Conservation (phyloP, 768 basidiomycete genomes). For the Collybia sordida region DNA sequence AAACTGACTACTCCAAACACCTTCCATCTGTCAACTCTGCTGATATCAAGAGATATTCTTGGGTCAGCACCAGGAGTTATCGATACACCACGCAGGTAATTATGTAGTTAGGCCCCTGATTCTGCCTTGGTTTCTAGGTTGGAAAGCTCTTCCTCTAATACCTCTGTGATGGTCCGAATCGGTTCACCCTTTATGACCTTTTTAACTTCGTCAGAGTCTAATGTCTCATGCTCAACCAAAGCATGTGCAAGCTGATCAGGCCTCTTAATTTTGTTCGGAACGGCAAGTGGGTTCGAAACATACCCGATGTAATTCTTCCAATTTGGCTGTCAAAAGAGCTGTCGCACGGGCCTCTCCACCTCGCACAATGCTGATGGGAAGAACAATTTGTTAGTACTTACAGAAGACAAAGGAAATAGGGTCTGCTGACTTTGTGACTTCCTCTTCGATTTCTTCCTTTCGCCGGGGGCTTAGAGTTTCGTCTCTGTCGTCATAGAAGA, state of each 20-base stretch:
- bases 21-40: no score
- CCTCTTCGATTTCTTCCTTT: conserved; percentile 84
- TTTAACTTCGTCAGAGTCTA: conserved; percentile 82
- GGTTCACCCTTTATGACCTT: conserved; percentile 83
- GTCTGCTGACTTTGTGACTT: conserved; percentile 69
- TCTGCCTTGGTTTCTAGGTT: conserved; percentile 25
- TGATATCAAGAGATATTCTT: no score
- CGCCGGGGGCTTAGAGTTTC: conserved; percentile 71
- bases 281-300: conserved; percentile 16
- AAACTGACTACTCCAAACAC: no score
- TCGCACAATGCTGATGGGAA: conserved; percentile 52
- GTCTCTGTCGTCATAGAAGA: conserved; percentile 75
- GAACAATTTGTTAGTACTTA: conserved; percentile 12
- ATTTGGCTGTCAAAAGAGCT: conserved; percentile 59
- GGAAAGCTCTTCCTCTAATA: conserved; percentile 56
- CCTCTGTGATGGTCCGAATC: conserved; percentile 69
- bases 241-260: conserved; percentile 76
- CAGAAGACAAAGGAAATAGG: conserved; percentile 11
- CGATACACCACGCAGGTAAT: no score
- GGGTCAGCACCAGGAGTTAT: no score
- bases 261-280: conserved; percentile 7
- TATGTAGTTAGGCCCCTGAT: neutral
- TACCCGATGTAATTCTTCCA: conserved; percentile 78
- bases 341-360: conserved; percentile 67
- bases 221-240: conserved; percentile 92